Conservation (phyloP, 2,329 filamentous ascomycete species). For the Pseudogymnoascus sp. region DNA sequence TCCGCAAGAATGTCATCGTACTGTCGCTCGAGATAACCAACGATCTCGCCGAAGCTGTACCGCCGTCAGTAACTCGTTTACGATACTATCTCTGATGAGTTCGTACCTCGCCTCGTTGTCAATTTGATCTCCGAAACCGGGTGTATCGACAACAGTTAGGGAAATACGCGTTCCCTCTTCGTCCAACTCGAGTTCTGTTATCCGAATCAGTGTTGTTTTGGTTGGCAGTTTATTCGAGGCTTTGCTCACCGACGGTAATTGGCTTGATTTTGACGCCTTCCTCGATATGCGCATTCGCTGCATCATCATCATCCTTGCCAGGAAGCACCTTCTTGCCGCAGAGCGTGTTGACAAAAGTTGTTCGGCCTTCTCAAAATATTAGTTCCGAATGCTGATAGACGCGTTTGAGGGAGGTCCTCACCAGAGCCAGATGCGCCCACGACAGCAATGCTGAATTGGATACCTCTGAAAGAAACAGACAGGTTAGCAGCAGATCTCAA, state of each 20-base stretch:
- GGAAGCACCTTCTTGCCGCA: slow-evolving; percentile 88
- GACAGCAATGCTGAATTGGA: slow-evolving; percentile 99
- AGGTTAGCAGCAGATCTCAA: slow-evolving; percentile 52
- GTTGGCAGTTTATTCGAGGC: slow-evolving; percentile 1
- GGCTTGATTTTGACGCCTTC: slow-evolving; percentile 98
- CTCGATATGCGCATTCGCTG: slow-evolving; percentile 80
- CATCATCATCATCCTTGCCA: slow-evolving; percentile 90
- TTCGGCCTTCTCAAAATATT: slow-evolving; percentile 60
- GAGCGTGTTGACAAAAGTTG: slow-evolving; percentile 98
- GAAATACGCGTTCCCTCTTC: slow-evolving; percentile 98
- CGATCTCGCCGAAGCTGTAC: slow-evolving; percentile 87
- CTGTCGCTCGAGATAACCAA: slow-evolving; percentile 96
- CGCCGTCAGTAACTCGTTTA: slow-evolving; percentile 24
- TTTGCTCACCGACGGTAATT: slow-evolving; percentile 78
- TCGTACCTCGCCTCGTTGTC: slow-evolving; percentile 93
- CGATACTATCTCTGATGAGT: slow-evolving; percentile 3
- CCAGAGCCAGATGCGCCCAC: slow-evolving; percentile 98
- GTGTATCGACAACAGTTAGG: slow-evolving; percentile 96
- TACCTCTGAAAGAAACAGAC: slow-evolving; percentile 45
- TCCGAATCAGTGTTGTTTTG: slow-evolving; percentile 28
- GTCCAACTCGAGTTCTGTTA: slow-evolving; percentile 80
- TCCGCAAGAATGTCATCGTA: slow-evolving; percentile 99
- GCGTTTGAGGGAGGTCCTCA: slow-evolving; percentile 36
- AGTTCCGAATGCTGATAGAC: slow-evolving; percentile 11
- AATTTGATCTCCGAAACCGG: slow-evolving; percentile 96